Evolutionary conservation across 805 yeast species (phyloP), one percentile per base, ranked within the genome.

Genomic region (Candida oleophila): DNA sequence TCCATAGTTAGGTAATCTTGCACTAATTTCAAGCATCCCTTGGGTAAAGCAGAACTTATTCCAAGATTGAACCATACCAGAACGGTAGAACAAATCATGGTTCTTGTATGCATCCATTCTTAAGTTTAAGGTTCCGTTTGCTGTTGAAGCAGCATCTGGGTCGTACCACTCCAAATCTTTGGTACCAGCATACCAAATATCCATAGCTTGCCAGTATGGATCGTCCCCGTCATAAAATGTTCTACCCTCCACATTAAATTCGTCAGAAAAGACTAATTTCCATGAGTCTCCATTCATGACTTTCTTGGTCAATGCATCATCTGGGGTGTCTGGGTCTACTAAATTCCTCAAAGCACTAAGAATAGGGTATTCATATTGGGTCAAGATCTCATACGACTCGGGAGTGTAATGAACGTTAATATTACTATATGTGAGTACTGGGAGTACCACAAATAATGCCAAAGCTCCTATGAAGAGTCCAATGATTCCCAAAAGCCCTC

Each of bases 391-490:
- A 53, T 67, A 70, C 2, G 66, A 21, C 39, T 54, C 44, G 3
- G 64, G 60, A 30, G 14, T 19, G 16, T 11, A n/a, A 33, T 52
- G 59, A 20, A 55, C 45, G 3, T 80, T 67, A 22, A 78, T 81
- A 49, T 96, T 96, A 2, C 96, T 74, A 65, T 76, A 92, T 0
- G 97, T 91, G 42, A 92, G 65, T 1, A 83, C 92, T 0, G 99
- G 98, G 50, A 88, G 68, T 3, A 92, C 68, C 43, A 94, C 76
- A 57, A 92, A 89, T 7, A 92, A 62, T n/a, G 76, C 78, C 12
- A 83, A 54, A 3, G 80, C 84, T 32, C 86, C 95, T 2, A 84
- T 44, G 18, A 80, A 68, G 37, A 92, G 69, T 1, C 74, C 49
- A 4, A 85, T 33, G 30, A 90, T 54, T 19, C 89, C 89, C n/a